These are phyloP conservation scores for Penicillium alfredii DNA, from an alignment of 495 filamentous ascomycete species.

Conservation along the genomic window DNA sequence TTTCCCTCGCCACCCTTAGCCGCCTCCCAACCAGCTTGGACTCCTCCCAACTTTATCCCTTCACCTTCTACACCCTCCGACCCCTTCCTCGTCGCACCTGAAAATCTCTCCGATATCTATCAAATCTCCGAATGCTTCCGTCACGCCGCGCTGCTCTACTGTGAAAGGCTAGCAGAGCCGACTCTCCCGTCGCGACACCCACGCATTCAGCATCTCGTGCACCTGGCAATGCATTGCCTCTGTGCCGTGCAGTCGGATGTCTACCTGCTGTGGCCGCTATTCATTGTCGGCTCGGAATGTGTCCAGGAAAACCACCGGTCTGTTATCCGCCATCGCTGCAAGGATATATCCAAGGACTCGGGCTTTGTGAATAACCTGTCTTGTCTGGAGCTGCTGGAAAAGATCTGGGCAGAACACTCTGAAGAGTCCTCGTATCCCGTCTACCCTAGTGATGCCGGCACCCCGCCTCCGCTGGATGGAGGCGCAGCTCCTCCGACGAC, in stretches of 20 bases:
- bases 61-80: conserved; percentile 24
- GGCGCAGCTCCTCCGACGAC: conserved; percentile 11
- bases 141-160: conserved; percentile 83
- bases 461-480: conserved; percentile 16
- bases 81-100: conserved; percentile 28
- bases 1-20: conserved; percentile 20
- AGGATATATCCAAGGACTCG: conserved; percentile 78
- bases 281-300: conserved; percentile 86
- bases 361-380: conserved; percentile 91
- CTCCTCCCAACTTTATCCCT: conserved; percentile 31
- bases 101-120: conserved; percentile 48
- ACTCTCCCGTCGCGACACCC: conserved; percentile 65
- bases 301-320: conserved; percentile 73
- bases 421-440: conserved; percentile 18
- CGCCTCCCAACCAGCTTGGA: conserved; percentile 27
- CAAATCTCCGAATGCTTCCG: conserved; percentile 84
- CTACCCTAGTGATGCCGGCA: conserved; percentile 14
- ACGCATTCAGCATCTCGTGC: conserved; percentile 78
- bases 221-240: conserved; percentile 74
- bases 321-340: conserved; percentile 71
- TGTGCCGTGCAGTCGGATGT: conserved; percentile 75
- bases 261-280: conserved; percentile 90
- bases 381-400: conserved; percentile 78
- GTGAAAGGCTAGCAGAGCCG: conserved; percentile 79
- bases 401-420: conserved; percentile 62